Base-by-base conservation (phyloP, 2,329 filamentous ascomycete species). In the Alternaria solani region DNA sequence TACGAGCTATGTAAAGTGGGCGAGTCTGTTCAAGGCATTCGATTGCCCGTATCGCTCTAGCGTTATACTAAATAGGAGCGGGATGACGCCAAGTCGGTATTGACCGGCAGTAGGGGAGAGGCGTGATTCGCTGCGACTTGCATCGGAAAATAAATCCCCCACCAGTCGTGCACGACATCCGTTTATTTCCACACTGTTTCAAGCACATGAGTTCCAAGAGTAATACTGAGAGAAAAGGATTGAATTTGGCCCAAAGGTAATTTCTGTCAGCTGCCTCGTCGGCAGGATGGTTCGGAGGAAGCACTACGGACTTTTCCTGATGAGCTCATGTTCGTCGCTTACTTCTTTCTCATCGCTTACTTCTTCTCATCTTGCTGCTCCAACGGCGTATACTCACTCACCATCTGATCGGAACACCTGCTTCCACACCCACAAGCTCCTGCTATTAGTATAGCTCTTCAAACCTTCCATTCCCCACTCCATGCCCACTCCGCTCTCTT, bases 401-500 rank as follows among this genome's bases (percentile, higher is more conserved):
- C 12, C 11, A 25, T 1, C n/a, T 26, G 20, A 46, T 32, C 16
- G 18, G 23, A 47, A 26, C 2, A 55, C 38, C n/a, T 18, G 43
- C 43, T 53, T 54, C 26, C 48, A 47, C 0, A 53, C 16, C 25
- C 39, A 44, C 36, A 54, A 16, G 56, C 28, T 32, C 20, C 20
- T 9, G 28, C 51, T 49, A 23, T 70, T 69, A 12, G 60, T 65
- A 48, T 67, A 71, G 30, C 60, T 55, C 52, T 67, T 73, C 48
- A 74, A 54, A 2, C 72, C 69, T 18, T 77, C 71, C 28, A 73
- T 74, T 7, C 80, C 80, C 79, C 78, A 81, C 76, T 94, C 92
- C 62, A 90, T 87, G 25, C 91, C 91, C 55, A 93, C 88, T 55
- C 91, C 91, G n/a, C 83, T 87, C 79, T 92, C 85, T 78, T 93